These are phyloP conservation scores for Emericellopsis atlantica DNA, from an alignment of 2,329 filamentous ascomycete species.

Conservation along the genomic window DNA sequence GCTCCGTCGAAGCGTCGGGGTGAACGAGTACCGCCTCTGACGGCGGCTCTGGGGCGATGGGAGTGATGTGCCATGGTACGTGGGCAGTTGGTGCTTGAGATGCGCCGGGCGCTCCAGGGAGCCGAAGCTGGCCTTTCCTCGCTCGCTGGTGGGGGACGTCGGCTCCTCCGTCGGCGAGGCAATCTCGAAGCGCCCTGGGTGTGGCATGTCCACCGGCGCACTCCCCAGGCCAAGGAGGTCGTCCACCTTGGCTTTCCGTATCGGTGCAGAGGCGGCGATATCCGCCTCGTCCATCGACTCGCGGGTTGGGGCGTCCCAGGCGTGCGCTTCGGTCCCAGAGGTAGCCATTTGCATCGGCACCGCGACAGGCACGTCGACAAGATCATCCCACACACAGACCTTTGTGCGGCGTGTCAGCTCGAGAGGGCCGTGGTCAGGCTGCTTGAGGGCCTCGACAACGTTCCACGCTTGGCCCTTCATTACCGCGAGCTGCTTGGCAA, in stretches of 20 bases:
- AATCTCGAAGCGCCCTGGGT: conserved; percentile 65
- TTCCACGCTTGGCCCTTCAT: conserved; percentile 99
- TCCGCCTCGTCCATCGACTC: conserved; percentile 70
- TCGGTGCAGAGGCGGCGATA: conserved; percentile 40
- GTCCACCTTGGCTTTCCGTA: conserved; percentile 20
- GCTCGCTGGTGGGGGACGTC: neutral
- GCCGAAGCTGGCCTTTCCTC: neutral
- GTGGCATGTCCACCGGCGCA: conserved; percentile 53
- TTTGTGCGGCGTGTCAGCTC: conserved; percentile 83
- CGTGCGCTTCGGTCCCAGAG: conserved; percentile 43
- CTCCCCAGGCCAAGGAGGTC: conserved; percentile 55
- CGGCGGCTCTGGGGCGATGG: conserved; percentile 23
- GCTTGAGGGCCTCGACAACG: conserved; percentile 93
- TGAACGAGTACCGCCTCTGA: conserved; percentile 41
- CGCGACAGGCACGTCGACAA: conserved; percentile 90
- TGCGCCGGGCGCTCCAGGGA: conserved; percentile 4
- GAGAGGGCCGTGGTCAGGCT: conserved; percentile 79
- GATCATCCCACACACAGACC: conserved; percentile 95
- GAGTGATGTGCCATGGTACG: conserved; percentile 22
- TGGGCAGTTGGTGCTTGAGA: conserved; percentile 12
- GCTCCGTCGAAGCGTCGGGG: conserved; percentile 30
- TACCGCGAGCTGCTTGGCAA: conserved; percentile 92
- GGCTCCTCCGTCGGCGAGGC: conserved; percentile 21
- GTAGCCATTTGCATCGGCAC: conserved; percentile 79
- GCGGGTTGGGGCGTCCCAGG: conserved; percentile 42